Conservation (phyloP, 2,329 filamentous ascomycete genomes). For the Chrysoporthe deuterocubensis region DNA sequence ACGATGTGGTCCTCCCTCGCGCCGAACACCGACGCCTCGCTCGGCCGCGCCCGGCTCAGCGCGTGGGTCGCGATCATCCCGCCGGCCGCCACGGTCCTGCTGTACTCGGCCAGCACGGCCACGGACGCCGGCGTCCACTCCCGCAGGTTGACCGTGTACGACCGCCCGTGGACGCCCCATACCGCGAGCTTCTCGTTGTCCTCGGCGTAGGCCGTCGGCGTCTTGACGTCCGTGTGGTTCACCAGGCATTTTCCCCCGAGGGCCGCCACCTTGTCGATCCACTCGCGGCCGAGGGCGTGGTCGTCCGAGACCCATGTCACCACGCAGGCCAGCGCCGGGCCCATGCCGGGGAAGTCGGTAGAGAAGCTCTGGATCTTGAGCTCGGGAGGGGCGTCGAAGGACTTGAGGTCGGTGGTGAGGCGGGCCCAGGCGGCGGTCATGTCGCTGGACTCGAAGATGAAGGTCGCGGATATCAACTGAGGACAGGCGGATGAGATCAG, state of each 20-base stretch:
- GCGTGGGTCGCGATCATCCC: not conserved
- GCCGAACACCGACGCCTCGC: not conserved
- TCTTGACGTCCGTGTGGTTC: not conserved
- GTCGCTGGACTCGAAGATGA: conserved; percentile 6
- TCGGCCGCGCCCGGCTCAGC: not conserved
- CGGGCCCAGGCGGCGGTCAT: not conserved
- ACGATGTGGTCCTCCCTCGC: conserved; percentile 1
- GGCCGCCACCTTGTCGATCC: conserved; percentile 35
- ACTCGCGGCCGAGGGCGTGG: conserved; percentile 35
- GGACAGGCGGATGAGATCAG: not conserved
- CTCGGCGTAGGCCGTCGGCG: not conserved
- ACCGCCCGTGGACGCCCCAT: conserved; percentile 2
- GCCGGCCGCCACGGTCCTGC: not conserved
- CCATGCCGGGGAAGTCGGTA: conserved; percentile 36
- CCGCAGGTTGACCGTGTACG: conserved; percentile 2
- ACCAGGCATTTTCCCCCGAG: conserved; percentile 30
- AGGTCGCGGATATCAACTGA: not conserved
- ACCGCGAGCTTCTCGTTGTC: conserved; percentile 2
- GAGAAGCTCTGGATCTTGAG: conserved; percentile 36
- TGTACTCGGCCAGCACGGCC: not conserved
- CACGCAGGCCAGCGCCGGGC: conserved; percentile 33
- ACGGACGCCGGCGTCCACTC: not conserved
- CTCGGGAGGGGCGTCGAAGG: conserved; percentile 28
- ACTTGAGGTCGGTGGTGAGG: not conserved
- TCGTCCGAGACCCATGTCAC: conserved; percentile 41